These are phyloP conservation scores for Leishmania major DNA, from an alignment of 208 protist species.

Conservation along the genomic window DNA sequence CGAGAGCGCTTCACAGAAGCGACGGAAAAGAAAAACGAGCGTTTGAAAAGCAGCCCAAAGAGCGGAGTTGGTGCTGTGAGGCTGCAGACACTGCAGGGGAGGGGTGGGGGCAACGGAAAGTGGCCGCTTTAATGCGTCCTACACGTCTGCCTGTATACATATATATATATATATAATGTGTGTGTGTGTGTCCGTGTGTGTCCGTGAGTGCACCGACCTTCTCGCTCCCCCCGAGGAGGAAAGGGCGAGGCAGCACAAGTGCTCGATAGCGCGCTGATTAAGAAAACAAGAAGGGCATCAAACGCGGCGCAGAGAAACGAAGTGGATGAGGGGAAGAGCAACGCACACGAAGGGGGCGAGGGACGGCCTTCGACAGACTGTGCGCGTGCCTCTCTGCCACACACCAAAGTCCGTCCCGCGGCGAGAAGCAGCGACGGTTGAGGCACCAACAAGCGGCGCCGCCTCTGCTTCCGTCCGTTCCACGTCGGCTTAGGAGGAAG, in stretches of 20 bases:
- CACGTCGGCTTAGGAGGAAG: not conserved
- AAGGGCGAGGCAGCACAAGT: not conserved
- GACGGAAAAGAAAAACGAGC: too few species aligned
- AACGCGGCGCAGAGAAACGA: not conserved
- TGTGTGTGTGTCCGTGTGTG: not conserved
- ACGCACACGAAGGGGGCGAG: not conserved
- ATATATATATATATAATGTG: too few species aligned
- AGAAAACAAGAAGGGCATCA: not conserved
- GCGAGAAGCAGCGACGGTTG: not conserved
- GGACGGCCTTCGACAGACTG: not conserved
- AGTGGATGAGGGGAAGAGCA: not conserved
- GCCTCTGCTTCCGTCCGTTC: not conserved
- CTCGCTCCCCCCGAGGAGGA: not conserved
- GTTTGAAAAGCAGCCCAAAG: too few species aligned
- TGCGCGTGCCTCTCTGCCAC: not conserved
- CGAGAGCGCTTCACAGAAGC: too few species aligned
- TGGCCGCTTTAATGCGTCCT: not conserved
- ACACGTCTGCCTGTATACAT: not conserved
- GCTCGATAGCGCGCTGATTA: not conserved
- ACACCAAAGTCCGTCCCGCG: not conserved
- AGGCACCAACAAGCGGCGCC: not conserved
- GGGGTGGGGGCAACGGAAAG: not conserved
- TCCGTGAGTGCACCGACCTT: not conserved
- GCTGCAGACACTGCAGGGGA: not conserved
- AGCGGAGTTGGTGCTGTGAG: not conserved